Conservation (phyloP, 2,329 filamentous ascomycete species). For the Paradendryphiella salina region DNA sequence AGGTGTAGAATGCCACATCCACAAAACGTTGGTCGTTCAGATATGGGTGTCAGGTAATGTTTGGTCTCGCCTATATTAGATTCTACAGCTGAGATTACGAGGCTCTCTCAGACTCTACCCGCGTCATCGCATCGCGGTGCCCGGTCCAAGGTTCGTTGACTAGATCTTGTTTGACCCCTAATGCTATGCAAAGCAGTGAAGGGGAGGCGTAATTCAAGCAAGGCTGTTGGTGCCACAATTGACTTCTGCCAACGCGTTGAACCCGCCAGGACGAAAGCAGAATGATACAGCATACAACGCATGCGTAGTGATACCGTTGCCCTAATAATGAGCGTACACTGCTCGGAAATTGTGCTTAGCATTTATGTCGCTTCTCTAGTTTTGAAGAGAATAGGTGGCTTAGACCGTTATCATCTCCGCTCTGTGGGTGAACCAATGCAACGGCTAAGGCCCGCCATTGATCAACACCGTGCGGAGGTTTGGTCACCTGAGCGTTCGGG, state of each 20-base stretch:
- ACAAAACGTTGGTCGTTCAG: neutral
- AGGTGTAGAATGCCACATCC: neutral
- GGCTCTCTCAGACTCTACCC: neutral
- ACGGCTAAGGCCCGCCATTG: neutral
- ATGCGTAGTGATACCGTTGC: neutral
- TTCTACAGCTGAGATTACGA: slow-evolving; percentile 1
- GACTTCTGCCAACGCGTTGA: neutral
- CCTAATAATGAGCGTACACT: neutral
- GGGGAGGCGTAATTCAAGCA: neutral
- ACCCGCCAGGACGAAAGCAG: neutral
- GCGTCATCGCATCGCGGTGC: neutral
- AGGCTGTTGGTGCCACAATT: neutral
- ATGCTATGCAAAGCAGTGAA: neutral
- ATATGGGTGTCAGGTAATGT: slow-evolving; percentile 5
- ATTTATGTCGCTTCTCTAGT: neutral
- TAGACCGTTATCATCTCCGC: neutral
- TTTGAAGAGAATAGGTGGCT: neutral
- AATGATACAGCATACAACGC: neutral
- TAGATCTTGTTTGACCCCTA: neutral
- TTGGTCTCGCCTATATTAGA: neutral
- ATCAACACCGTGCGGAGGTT: neutral
- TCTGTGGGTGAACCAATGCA: neutral
- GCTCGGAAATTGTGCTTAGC: neutral
- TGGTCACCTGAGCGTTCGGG: neutral
- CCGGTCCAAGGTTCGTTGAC: neutral